phyloP scores from a whole-genome alignment of 768 basidiomycete species.

The Naganishia randhawae region DNA sequence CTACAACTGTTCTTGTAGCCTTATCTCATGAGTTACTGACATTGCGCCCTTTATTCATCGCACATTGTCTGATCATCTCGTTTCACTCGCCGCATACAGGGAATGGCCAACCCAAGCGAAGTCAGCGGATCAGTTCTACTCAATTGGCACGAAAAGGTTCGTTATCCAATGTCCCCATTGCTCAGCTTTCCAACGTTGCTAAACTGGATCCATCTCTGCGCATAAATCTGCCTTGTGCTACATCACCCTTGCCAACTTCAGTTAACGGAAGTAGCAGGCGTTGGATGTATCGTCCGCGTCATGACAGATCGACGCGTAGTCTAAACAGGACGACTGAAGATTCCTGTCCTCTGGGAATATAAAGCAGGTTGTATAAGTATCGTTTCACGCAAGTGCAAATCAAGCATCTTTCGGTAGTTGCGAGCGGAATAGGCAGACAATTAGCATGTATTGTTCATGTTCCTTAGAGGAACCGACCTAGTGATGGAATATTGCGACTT shows the following conservation, averaged over 20 bases:
- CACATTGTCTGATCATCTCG: too few relatives aligned
- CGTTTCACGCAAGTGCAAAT: conserved; percentile 1
- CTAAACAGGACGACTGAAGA: conserved; percentile 43
- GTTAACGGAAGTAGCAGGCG: conserved; percentile 90
- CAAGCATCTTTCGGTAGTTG: neutral
- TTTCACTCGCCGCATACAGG: too few relatives aligned
- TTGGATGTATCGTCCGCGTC: conserved; percentile 86
- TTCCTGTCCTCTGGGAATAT: neutral
- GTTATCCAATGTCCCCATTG: conserved; percentile 31
- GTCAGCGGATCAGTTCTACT: conserved; percentile 66
- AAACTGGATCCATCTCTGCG: too few relatives aligned
- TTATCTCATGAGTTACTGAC: neutral
- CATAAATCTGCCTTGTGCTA: too few relatives aligned
- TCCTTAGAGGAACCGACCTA: too few relatives aligned
- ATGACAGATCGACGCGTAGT: conserved; percentile 67
- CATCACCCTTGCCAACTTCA: conserved; percentile 46
- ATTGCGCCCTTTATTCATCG: neutral
- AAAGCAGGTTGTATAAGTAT: conserved; percentile 16
- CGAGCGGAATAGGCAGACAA: too few relatives aligned
- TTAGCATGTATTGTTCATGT: too few relatives aligned
- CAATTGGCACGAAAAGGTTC: conserved; percentile 95
- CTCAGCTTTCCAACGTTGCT: neutral
- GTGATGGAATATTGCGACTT: too few relatives aligned
- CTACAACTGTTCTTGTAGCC: neutral
- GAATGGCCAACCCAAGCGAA: conserved; percentile 68